These are phyloP conservation scores for Capronia epimyces DNA, from an alignment of 2,329 filamentous ascomycete genomes.

Conservation along the genomic window DNA sequence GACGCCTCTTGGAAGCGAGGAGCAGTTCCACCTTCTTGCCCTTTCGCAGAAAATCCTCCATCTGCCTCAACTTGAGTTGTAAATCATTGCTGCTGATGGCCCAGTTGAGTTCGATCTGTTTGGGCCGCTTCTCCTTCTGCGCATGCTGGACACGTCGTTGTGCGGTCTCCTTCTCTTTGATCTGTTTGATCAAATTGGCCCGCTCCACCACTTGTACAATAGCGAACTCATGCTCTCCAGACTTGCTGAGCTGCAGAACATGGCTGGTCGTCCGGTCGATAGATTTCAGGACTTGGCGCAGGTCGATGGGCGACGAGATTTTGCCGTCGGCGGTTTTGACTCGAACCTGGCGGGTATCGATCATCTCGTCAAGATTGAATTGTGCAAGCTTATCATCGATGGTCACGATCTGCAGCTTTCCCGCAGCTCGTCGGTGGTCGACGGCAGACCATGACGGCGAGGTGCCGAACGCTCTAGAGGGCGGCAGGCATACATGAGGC, in stretches of 20 bases:
- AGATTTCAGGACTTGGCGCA: slow-evolving; percentile 33
- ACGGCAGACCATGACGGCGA: slow-evolving; percentile 2
- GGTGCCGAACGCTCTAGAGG: slow-evolving; percentile 1
- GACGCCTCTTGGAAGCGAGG: slow-evolving; percentile 62
- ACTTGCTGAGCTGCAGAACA: slow-evolving; percentile 46
- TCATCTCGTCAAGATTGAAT: slow-evolving; percentile 24
- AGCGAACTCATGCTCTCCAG: slow-evolving; percentile 41
- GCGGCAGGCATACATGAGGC: not conserved
- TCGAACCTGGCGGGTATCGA: slow-evolving; percentile 19
- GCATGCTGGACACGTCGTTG: slow-evolving; percentile 38
- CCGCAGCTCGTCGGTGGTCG: slow-evolving; percentile 8
- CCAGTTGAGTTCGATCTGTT: slow-evolving; percentile 89
- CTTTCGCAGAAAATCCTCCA: slow-evolving; percentile 65
- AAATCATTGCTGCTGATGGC: slow-evolving; percentile 73
- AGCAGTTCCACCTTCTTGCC: slow-evolving; percentile 70
- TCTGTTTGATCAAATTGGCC: slow-evolving; percentile 44
- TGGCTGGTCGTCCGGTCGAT: slow-evolving; percentile 49
- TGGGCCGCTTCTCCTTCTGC: slow-evolving; percentile 41
- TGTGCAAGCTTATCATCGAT: slow-evolving; percentile 24
- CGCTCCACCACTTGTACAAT: slow-evolving; percentile 68
- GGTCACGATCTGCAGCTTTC: slow-evolving; percentile 17
- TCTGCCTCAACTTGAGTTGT: slow-evolving; percentile 61
- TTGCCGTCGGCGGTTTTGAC: slow-evolving; percentile 19
- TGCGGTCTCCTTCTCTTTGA: slow-evolving; percentile 36
- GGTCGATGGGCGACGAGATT: slow-evolving; percentile 17